Base-by-base conservation (phyloP, 805 yeast species). In the Alloascoidea africana region DNA sequence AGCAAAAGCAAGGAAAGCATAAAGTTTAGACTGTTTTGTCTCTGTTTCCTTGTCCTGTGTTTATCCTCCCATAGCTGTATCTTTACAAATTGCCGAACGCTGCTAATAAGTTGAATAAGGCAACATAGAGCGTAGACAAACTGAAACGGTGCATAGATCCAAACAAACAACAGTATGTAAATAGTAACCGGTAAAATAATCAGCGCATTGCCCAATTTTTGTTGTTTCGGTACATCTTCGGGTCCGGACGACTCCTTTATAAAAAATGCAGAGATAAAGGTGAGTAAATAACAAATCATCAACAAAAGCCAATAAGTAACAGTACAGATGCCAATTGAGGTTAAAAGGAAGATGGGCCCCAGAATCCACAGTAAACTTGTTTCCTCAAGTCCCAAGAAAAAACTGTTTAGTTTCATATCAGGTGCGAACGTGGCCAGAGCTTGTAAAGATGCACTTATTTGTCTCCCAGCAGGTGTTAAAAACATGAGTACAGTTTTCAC, bases 91-190 rank as follows among this genome's bases (percentile, higher is more conserved):
- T 27, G 16, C 17, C 17, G 38, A 3, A 77, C 35, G 19, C 73
- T 66, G 17, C 72, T 69, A n/a, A 66, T 48, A 1, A 60, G 45
- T 51, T 84, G 94, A 2, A 79, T 66, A 6, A 73, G 17, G 35
- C 73, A 60, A 34, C 78, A 66, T 4, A 81, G 65, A 4, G 73
- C 59, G 47, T 68, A 83, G 1, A 83, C 87, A 51, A 85, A 67
- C 51, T 86, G 95, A 50, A 76, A 86, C 0, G 96, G 96, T 11
- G 83, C 58, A 49, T 76, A 80, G 16, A 77, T 56, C 18, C 75
- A 60, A 2, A 80, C 77, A 15, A 65, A 52, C 0, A 62, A 43
- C 2, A 72, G 42, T 8, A 76, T 45, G 23, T 27, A 39, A 38
- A 44, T 19, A 15, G 35, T 36, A 11, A 40, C 19, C 16, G 32